These are phyloP conservation scores for Eucalyptus albens DNA, from an alignment of 345 rosid species.

Conservation along the genomic window DNA sequence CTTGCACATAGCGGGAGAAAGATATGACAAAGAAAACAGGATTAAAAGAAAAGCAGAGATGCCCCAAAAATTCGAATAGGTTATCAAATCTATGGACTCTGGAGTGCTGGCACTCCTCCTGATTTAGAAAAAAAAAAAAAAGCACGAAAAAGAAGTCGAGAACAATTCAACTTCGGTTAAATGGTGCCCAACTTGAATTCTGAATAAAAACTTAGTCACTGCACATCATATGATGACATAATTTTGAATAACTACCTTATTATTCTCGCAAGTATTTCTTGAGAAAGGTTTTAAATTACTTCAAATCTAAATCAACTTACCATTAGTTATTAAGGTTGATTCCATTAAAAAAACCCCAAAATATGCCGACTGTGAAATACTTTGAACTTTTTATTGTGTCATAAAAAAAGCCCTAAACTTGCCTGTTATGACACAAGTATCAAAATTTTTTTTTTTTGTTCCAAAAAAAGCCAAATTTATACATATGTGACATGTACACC, in stretches of 20 bases:
- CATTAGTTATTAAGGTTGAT: no score
- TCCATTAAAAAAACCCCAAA: no score
- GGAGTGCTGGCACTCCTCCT: background rate
- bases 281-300: background rate
- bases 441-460: no score
- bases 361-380: no score
- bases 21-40: background rate
- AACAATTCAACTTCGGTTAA: background rate
- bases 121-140: background rate
- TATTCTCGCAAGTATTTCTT: background rate
- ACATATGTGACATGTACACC: no score
- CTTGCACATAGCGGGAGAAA: background rate
- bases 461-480: no score
- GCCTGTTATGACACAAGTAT: no score
- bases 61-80: background rate
- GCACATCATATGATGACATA: background rate
- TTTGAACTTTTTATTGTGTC: no score
- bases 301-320: background rate
- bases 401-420: no score
- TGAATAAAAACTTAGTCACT: background rate
- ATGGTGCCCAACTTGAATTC: background rate
- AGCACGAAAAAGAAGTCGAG: background rate
- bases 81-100: background rate
- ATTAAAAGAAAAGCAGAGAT: background rate
- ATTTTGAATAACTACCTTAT: background rate